phyloP scores from a whole-genome alignment of 1,139 yeast species.

The Candida buenavistaensis region DNA sequence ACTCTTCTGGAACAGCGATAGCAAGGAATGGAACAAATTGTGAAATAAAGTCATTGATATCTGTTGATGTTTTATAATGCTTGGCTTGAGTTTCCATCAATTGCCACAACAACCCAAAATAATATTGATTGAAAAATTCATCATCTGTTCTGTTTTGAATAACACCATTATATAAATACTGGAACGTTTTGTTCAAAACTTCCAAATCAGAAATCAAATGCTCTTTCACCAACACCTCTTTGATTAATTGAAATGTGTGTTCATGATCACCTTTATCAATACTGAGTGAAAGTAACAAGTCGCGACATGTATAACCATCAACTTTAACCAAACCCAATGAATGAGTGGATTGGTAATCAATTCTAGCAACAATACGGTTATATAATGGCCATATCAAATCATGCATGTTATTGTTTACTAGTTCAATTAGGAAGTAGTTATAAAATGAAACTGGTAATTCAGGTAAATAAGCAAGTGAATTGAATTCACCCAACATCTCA shows the following conservation, averaged over 20 bases:
- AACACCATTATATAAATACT: slow-evolving; percentile 35
- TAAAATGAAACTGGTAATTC: slow-evolving; percentile 34
- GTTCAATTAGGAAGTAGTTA: slow-evolving; percentile 32
- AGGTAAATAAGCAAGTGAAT: slow-evolving; percentile 35
- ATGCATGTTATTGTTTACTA: slow-evolving; percentile 19
- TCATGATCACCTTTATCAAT: slow-evolving; percentile 40
- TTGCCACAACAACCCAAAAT: slow-evolving; percentile 35
- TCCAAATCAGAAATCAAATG: slow-evolving; percentile 33
- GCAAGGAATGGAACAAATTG: slow-evolving; percentile 28
- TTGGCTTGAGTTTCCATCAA: slow-evolving; percentile 36
- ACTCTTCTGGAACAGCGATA: slow-evolving; percentile 9
- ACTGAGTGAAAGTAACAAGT: slow-evolving; percentile 30
- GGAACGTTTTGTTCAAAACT: slow-evolving; percentile 30
- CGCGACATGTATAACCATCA: slow-evolving; percentile 26
- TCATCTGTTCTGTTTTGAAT: slow-evolving; percentile 19
- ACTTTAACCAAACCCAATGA: slow-evolving; percentile 14
- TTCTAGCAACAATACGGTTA: slow-evolving; percentile 36
- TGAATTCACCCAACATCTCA: slow-evolving; percentile 30
- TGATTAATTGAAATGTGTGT: slow-evolving; percentile 37
- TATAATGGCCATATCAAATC: slow-evolving; percentile 34
- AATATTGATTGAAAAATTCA: slow-evolving; percentile 25
- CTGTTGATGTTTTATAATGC: slow-evolving; percentile 22
- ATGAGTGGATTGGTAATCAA: slow-evolving; percentile 29
- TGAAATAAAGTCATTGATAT: slow-evolving; percentile 33
- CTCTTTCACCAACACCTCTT: slow-evolving; percentile 36